Evolutionary conservation across 192 early-diverging fungal species (phyloP).

Genomic region (Pilaira anomala): DNA sequence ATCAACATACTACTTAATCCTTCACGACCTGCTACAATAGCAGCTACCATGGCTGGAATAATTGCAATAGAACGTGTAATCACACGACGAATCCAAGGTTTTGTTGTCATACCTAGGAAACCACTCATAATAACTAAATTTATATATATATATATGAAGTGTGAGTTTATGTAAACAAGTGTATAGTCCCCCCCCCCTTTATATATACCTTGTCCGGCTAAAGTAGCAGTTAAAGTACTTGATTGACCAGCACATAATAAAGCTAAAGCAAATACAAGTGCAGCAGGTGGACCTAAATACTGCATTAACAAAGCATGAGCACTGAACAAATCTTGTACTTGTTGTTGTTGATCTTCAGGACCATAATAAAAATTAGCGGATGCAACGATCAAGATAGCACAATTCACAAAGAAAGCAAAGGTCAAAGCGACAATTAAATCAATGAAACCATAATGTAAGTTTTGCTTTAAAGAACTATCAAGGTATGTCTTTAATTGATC

Average conservation of each 20-base stretch:
- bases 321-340: conserved; percentile 62
- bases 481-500: conserved; percentile 13
- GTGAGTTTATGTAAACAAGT: neutral
- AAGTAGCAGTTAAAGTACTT: conserved; percentile 78
- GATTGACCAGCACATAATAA: conserved; percentile 73
- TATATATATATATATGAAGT: neutral
- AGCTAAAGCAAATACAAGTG: conserved; percentile 70
- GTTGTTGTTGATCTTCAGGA: conserved; percentile 1
- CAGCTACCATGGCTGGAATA: conserved; percentile 66
- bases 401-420: conserved; percentile 75
- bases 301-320: conserved; percentile 59
- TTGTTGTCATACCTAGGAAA: conserved; percentile 59
- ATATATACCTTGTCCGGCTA: conserved; percentile 63
- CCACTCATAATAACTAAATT: conserved; percentile 69
- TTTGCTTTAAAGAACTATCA: conserved; percentile 6
- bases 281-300: conserved; percentile 62
- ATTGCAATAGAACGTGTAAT: conserved; percentile 71
- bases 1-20: conserved; percentile 66
- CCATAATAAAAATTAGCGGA: conserved; percentile 66
- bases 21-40: conserved; percentile 55
- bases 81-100: conserved; percentile 69
- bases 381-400: conserved; percentile 76
- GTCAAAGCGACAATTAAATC: conserved; percentile 67
- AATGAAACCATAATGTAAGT: conserved; percentile 49
- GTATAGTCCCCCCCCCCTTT: neutral